A percentile compares a stretch with the other conserved stretches of the same genome.
These are phyloP conservation scores for Termitomyces sp. DNA, from an alignment of 768 basidiomycete species.

Conservation along the genomic window DNA sequence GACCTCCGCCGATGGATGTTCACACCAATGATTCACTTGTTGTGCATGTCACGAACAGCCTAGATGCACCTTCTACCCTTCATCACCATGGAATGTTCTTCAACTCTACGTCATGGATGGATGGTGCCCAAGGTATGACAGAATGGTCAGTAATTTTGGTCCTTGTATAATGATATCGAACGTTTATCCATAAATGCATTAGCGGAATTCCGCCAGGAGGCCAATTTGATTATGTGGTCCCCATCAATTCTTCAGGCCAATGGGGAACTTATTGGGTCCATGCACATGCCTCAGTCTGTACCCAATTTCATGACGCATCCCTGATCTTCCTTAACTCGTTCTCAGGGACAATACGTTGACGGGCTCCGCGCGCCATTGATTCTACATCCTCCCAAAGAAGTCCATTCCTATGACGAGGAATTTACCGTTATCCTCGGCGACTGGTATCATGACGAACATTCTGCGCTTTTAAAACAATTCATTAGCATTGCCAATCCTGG, in stretches of 20 bases:
- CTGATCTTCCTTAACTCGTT: neutral
- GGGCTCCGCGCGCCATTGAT: slow-evolving; percentile 86
- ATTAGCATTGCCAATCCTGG: slow-evolving; percentile 70
- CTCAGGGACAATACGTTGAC: slow-evolving; percentile 85
- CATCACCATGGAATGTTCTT: slow-evolving; percentile 98
- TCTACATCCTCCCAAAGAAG: slow-evolving; percentile 64
- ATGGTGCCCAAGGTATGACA: slow-evolving; percentile 77
- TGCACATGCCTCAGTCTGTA: slow-evolving; percentile 51
- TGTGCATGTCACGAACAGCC: slow-evolving; percentile 71
- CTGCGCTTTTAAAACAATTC: slow-evolving; percentile 57
- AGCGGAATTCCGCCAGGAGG: slow-evolving; percentile 77
- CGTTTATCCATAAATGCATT: neutral
- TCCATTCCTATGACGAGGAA: slow-evolving; percentile 82
- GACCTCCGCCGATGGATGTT: slow-evolving; percentile 79
- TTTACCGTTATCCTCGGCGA: slow-evolving; percentile 83
- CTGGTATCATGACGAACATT: slow-evolving; percentile 87
- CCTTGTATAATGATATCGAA: neutral
- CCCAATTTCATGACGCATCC: neutral
- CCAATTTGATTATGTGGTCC: slow-evolving; percentile 71
- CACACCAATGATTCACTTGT: slow-evolving; percentile 66
- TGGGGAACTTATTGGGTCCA: slow-evolving; percentile 84
- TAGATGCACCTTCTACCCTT: slow-evolving; percentile 62
- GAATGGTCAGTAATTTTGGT: slow-evolving; percentile 59
- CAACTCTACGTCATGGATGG: slow-evolving; percentile 82
- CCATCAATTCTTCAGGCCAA: slow-evolving; percentile 62